Evolutionary conservation across 2,329 filamentous ascomycete species (phyloP).

Genomic region (Amylocarpus encephaloides): DNA sequence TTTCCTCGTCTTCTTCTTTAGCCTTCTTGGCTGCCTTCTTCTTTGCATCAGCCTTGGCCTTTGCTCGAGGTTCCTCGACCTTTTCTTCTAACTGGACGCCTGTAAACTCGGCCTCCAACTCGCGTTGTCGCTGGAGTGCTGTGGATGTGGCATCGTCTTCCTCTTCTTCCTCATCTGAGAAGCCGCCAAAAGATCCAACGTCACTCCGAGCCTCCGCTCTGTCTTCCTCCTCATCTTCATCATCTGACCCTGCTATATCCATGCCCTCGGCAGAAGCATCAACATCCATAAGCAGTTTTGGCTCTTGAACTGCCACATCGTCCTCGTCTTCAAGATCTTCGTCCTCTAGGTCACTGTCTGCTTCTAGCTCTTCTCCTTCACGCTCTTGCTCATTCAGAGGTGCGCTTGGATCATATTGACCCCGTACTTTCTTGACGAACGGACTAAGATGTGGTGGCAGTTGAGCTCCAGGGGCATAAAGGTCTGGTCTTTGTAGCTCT

Average conservation of each 20-base stretch:
- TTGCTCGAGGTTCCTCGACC: slow-evolving; percentile 47
- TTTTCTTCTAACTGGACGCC: slow-evolving; percentile 56
- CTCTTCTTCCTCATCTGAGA: slow-evolving; percentile 39
- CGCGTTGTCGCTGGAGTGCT: slow-evolving; percentile 70
- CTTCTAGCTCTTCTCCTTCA: slow-evolving; percentile 74
- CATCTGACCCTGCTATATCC: slow-evolving; percentile 32
- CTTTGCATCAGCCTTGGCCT: slow-evolving; percentile 62
- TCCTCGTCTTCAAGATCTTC: slow-evolving; percentile 35
- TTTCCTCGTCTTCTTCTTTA: slow-evolving; percentile 73
- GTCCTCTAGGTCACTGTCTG: slow-evolving; percentile 48
- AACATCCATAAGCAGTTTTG: slow-evolving; percentile 29
- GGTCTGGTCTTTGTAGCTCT: slow-evolving; percentile 76
- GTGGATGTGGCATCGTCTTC: slow-evolving; percentile 52
- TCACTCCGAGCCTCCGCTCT: slow-evolving; percentile 30
- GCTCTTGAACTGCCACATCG: slow-evolving; percentile 43
- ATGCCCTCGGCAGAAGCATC: slow-evolving; percentile 30
- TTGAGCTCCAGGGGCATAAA: slow-evolving; percentile 84
- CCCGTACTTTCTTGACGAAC: slow-evolving; percentile 82
- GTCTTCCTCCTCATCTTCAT: slow-evolving; percentile 33
- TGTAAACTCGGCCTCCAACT: slow-evolving; percentile 86
- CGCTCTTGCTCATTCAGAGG: slow-evolving; percentile 82
- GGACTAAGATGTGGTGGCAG: slow-evolving; percentile 93
- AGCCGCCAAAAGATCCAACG: slow-evolving; percentile 29
- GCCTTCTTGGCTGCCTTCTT: slow-evolving; percentile 66
- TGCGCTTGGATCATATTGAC: slow-evolving; percentile 85